Evolutionary conservation across 352 stramenopile species (phyloP), one percentile per base, ranked within the genome.

Genomic region (Phytophthora cryptogea): DNA sequence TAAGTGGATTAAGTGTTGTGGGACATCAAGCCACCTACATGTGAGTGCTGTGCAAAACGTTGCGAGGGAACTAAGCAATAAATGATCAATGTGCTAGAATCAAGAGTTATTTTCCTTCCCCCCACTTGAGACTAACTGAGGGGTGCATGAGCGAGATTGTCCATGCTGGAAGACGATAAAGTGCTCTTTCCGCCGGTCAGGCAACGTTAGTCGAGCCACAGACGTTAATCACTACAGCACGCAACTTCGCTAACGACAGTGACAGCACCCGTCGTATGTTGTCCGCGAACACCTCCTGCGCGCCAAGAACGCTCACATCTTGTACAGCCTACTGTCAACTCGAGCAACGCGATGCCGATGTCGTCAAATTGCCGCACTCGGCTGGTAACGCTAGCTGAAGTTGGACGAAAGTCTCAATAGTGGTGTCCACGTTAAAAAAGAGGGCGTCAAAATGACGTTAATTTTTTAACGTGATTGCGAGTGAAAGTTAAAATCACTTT

Each of bases 181-280:
- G 20, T 23, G 20, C 2, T 23, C 20, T 23, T 23, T 23, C 20
- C 20, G 20, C 20, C 20, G 20, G 20, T 23, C 20, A 23, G 2
- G 20, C 20, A 23, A 23, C 2, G 20, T 23, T 23, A 2, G 20
- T 23, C 20, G 20, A 23, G 20, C 20, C 20, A 23, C 31, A 36
- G 3, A 11, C 8, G 8, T 36, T 36, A 36, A 36, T 36, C 20
- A 2, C 20, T 23, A n/a, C 6, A 13, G 31, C 6, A 9, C 8
- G 31, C 3, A 11, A 13, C 8, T 36, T 36, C 31, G 31, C 31
- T 13, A 36, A 36, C 31, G 31, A 23, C 20, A 23, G 49, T 50
- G 32, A 36, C 11, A 17, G 47, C 9, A 63, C 17, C 47, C 46
- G 39, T 40, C 55, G 55, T 63, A 28, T 63, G 55, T 46, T 63